Percentiles rank a stretch among this genome's conserved stretches.
These are phyloP conservation scores for Citrus maxima DNA, from an alignment of 345 rosid genomes.

Conservation along the genomic window DNA sequence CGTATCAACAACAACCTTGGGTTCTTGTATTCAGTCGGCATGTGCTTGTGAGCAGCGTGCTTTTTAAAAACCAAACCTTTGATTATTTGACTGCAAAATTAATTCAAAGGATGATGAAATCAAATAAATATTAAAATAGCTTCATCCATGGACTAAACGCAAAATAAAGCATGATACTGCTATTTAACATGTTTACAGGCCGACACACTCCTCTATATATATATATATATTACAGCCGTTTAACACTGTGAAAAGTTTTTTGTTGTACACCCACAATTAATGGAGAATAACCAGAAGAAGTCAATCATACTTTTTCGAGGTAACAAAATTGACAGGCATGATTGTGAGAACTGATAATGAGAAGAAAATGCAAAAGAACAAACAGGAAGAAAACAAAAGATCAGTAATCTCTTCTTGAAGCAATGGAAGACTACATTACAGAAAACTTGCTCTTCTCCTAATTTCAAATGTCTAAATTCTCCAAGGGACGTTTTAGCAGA, in stretches of 20 bases:
- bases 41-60: slow-evolving; percentile 96
- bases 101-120: slow-evolving; percentile 3
- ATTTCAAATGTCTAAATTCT: background rate
- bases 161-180: background rate
- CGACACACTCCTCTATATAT: background rate
- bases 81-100: slow-evolving; percentile 66
- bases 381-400: background rate
- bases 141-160: background rate
- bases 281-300: background rate
- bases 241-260: background rate
- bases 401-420: background rate
- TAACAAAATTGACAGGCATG: background rate
- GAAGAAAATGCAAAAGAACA: slow-evolving; percentile 2
- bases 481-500: background rate
- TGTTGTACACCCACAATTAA: background rate
- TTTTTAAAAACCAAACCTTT: slow-evolving; percentile 90
- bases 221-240: background rate
- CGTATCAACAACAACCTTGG: slow-evolving; percentile 70
- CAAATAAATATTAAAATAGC: background rate
- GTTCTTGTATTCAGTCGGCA: slow-evolving; percentile 71
- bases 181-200: background rate
- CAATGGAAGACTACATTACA: background rate
- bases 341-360: background rate
- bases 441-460: background rate
- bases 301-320: background rate